Evolutionary conservation across 2,329 filamentous ascomycete genomes (phyloP).

Genomic region (Colletotrichum eremochloae): DNA sequence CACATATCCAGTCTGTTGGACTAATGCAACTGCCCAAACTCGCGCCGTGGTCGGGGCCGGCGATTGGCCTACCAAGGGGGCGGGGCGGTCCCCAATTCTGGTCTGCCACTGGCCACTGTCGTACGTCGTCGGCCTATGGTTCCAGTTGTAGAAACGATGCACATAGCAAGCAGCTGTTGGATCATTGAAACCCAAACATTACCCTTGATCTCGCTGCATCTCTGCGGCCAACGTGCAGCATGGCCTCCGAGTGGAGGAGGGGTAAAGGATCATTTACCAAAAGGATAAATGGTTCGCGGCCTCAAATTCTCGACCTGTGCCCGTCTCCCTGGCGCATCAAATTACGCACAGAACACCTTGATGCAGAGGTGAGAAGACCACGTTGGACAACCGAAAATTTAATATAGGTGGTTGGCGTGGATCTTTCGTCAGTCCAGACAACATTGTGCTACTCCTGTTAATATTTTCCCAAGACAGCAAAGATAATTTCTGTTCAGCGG

Average conservation of each 20-base stretch:
- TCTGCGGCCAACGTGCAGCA: slow-evolving; percentile 8
- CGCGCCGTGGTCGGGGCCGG: neutral
- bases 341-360: slow-evolving; percentile 54
- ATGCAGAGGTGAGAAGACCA: slow-evolving; percentile 45
- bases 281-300: neutral
- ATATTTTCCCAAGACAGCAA: neutral
- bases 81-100: neutral
- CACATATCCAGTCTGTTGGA: neutral
- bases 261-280: neutral
- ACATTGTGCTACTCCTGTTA: slow-evolving; percentile 45
- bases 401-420: slow-evolving; percentile 53
- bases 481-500: slow-evolving; percentile 50
- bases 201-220: neutral
- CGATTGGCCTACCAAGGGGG: neutral
- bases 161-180: neutral
- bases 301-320: neutral
- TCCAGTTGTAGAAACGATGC: neutral
- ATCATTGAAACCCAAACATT: neutral
- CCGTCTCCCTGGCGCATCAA: slow-evolving; percentile 55
- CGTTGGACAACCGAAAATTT: neutral
- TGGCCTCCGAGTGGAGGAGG: slow-evolving; percentile 14
- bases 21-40: neutral
- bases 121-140: neutral
- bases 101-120: neutral
- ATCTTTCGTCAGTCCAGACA: slow-evolving; percentile 58